These are phyloP conservation scores for Eimeria sp. DNA, from an alignment of 169 alveolate genomes.

Conservation along the genomic window DNA sequence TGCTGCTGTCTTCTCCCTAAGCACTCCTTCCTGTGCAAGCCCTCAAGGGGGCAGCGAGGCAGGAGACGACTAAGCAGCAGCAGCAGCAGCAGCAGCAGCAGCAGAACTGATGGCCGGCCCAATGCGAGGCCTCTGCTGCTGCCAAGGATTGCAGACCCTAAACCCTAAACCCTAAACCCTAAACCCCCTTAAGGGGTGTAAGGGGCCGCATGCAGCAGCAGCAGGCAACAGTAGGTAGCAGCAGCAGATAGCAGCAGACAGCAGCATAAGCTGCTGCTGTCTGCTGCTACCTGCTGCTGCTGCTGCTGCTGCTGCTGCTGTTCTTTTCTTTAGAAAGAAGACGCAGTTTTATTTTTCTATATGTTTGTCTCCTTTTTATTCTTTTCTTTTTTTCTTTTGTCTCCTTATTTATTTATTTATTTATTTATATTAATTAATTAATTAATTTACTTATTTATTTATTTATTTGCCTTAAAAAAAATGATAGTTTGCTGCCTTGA, in stretches of 20 bases:
- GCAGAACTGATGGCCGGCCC: background rate
- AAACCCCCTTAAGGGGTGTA: background rate
- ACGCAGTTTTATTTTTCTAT: background rate
- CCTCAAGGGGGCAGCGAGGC: constrained; percentile 38
- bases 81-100: constrained; percentile 30
- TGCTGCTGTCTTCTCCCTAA: background rate
- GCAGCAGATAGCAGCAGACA: too few relatives aligned
- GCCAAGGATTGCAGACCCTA: background rate
- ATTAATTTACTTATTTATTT: too few relatives aligned
- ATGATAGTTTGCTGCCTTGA: too few relatives aligned
- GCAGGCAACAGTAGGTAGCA: too few relatives aligned
- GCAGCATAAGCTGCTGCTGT: too few relatives aligned
- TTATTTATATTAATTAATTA: too few relatives aligned
- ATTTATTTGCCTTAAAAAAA: too few relatives aligned
- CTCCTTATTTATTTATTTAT: too few relatives aligned
- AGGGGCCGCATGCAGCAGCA: too few relatives aligned
- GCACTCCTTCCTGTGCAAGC: background rate
- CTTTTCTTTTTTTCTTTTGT: background rate
- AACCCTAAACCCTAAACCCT: constrained; percentile 44
- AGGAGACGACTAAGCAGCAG: constrained; percentile 7
- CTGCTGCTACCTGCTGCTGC: background rate
- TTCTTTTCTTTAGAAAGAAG: background rate
- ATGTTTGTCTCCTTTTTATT: too few relatives aligned
- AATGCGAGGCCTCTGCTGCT: background rate
- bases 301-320: constrained; percentile 37